phyloP scores from a whole-genome alignment of 441 rosid species.

The Manihot esculenta region DNA sequence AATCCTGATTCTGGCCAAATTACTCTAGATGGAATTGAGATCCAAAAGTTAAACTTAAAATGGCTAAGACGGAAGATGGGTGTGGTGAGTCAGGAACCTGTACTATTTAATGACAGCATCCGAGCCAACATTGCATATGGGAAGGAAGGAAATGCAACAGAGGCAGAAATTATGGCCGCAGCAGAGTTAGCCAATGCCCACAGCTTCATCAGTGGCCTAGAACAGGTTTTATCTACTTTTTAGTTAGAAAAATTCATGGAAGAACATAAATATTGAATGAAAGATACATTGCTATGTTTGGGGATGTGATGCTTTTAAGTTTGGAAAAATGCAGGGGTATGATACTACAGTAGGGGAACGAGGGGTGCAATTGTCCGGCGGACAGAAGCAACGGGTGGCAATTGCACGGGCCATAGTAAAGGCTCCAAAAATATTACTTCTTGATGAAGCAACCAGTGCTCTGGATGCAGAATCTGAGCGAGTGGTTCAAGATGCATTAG shows the following conservation, averaged over 20 bases:
- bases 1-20: constrained; percentile 64
- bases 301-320: neutral
- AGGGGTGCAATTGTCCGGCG: constrained; percentile 68
- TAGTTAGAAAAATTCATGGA: neutral
- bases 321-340: constrained; percentile 46
- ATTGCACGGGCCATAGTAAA: constrained; percentile 61
- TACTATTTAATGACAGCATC: constrained; percentile 60
- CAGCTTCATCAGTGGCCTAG: constrained; percentile 58
- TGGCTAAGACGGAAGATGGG: constrained; percentile 76
- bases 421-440: constrained; percentile 50
- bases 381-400: constrained; percentile 73
- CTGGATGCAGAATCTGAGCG: constrained; percentile 60
- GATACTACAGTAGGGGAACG: constrained; percentile 61
- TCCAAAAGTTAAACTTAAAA: constrained; percentile 45
- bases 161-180: no score
- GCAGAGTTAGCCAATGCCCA: constrained; percentile 69
- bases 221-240: constrained; percentile 38
- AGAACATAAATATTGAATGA: neutral
- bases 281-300: no score
- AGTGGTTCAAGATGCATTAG: constrained; percentile 59
- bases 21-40: constrained; percentile 60
- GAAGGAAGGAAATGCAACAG: constrained; percentile 53
- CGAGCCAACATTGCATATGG: constrained; percentile 68
- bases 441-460: constrained; percentile 71
- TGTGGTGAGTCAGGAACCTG: constrained; percentile 69